phyloP scores from a whole-genome alignment of 2,329 filamentous ascomycete species.

The Thielaviopsis ethacetica region DNA sequence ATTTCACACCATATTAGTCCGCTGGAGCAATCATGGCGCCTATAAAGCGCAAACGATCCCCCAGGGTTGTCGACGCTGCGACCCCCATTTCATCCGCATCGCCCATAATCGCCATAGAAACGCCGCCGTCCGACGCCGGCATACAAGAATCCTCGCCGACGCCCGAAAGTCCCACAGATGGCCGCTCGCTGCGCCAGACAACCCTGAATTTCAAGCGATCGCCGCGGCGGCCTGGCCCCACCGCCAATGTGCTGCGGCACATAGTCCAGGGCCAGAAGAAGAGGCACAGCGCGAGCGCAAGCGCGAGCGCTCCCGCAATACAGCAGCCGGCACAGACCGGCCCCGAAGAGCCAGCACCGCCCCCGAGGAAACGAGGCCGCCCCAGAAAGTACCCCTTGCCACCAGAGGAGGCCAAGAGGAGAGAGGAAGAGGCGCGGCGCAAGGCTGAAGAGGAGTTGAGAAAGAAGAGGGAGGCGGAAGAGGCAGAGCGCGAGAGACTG shows the following conservation, averaged over 20 bases:
- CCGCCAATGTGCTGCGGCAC: not conserved
- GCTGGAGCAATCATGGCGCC: not conserved
- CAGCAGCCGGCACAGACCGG: no score
- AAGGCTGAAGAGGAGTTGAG: not conserved
- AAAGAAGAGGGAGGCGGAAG: not conserved
- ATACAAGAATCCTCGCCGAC: not conserved
- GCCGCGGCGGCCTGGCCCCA: not conserved
- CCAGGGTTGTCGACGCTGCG: not conserved
- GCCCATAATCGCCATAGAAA: not conserved
- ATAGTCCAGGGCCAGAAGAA: not conserved
- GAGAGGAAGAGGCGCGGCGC: not conserved
- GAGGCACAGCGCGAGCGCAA: not conserved
- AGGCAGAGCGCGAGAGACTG: not conserved
- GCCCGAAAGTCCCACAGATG: not conserved
- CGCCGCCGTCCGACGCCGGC: not conserved
- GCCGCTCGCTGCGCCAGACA: constrained; percentile 4
- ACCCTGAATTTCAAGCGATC: constrained; percentile 3
- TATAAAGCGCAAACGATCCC: not conserved
- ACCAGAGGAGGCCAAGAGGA: not conserved
- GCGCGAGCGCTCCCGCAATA: no score
- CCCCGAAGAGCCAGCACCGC: not conserved
- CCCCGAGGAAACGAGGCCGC: not conserved
- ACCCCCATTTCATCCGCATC: not conserved
- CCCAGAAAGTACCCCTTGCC: not conserved
- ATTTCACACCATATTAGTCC: no score